A percentile compares a stretch with the other conserved stretches of the same genome.
Evolutionary conservation across 164 flowering plant species (phyloP).

Genomic region (Pachysandra terminalis): DNA sequence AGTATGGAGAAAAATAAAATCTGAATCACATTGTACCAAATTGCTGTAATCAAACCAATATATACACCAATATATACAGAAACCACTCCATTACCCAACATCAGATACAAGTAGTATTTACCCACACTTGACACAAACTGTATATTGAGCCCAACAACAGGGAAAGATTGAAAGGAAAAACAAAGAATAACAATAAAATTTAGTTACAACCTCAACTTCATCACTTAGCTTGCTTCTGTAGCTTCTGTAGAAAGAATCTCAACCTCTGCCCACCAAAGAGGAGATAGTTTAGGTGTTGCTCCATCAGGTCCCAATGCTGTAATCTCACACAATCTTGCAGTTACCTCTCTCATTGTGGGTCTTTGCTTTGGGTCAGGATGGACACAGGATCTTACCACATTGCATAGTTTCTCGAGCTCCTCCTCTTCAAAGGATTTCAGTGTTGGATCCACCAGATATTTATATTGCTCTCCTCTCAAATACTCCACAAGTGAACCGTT

Average conservation of each 20-base stretch:
- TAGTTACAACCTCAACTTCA: background rate
- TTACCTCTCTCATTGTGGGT: slow-evolving; percentile 54
- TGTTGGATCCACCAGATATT: slow-evolving; percentile 63
- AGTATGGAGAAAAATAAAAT: too few species aligned
- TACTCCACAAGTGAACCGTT: slow-evolving; percentile 44
- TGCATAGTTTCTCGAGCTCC: slow-evolving; percentile 44
- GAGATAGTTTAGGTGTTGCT: slow-evolving; percentile 63
- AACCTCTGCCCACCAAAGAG: slow-evolving; percentile 96
- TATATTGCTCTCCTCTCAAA: slow-evolving; percentile 27
- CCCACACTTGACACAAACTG: slow-evolving; percentile 12
- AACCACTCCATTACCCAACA: slow-evolving; percentile 6
- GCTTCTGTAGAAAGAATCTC: slow-evolving; percentile 66
- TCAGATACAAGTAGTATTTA: slow-evolving; percentile 13
- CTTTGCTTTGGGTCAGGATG: slow-evolving; percentile 41
- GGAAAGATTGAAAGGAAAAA: too few species aligned
- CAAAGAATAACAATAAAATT: too few species aligned
- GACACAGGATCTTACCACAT: slow-evolving; percentile 45
- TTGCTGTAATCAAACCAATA: too few species aligned
- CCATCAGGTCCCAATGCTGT: slow-evolving; percentile 58
- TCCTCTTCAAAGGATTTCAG: slow-evolving; percentile 41
- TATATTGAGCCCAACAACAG: too few species aligned
- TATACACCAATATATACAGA: slow-evolving; percentile 36
- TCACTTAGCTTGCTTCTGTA: slow-evolving; percentile 31
- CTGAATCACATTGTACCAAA: too few species aligned
- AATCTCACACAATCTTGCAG: slow-evolving; percentile 46